Conservation (phyloP, 2,329 filamentous ascomycete genomes). For the Madurella mycetomatis region DNA sequence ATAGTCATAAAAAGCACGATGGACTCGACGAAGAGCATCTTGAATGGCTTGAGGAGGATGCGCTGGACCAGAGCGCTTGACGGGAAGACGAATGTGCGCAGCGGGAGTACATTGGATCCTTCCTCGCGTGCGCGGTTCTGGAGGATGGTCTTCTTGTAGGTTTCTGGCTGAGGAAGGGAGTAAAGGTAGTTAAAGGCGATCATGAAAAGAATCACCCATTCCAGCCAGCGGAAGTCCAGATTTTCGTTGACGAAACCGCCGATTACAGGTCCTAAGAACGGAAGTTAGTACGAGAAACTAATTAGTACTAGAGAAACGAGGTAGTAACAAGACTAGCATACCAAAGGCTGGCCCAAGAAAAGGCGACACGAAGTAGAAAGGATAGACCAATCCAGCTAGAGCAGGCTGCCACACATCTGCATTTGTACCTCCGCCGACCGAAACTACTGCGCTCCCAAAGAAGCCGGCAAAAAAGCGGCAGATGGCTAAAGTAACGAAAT, state of each 20-base stretch:
- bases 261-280: constrained; percentile 33
- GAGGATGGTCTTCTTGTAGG: constrained; percentile 41
- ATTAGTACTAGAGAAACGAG: background rate
- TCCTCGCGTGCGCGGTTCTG: constrained; percentile 3
- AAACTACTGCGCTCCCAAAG: constrained; percentile 28
- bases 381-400: constrained; percentile 1
- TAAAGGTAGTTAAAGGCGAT: constrained; percentile 33
- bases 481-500: constrained; percentile 19
- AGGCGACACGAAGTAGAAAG: constrained; percentile 12
- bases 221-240: constrained; percentile 39
- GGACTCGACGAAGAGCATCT: constrained; percentile 46
- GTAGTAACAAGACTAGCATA: no score
- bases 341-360: constrained; percentile 13
- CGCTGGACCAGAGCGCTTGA: constrained; percentile 1
- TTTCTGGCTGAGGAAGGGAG: constrained; percentile 39
- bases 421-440: constrained; percentile 29
- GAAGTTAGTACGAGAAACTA: background rate
- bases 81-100: background rate
- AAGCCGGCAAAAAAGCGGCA: constrained; percentile 38
- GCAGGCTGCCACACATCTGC: constrained; percentile 24
- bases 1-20: constrained; percentile 43
- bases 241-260: constrained; percentile 40
- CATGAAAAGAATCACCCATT: constrained; percentile 42
- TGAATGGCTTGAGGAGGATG: constrained; percentile 35
- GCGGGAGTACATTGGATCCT: background rate